Evolutionary conservation across 2,329 filamentous ascomycete species (phyloP).

Genomic region (Aspergillus phoenicis): DNA sequence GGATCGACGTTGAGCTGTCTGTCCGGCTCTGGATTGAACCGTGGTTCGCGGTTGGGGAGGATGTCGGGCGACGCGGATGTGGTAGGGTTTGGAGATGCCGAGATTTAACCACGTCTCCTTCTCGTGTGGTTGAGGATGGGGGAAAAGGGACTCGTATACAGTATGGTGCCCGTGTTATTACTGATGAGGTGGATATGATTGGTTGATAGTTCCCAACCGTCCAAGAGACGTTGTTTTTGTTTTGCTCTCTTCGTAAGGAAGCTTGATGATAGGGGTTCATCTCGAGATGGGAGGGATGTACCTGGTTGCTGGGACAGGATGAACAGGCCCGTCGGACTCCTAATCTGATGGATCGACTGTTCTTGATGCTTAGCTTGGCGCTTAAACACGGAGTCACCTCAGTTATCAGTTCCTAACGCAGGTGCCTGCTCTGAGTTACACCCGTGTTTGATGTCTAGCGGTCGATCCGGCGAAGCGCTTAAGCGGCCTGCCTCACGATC

Average conservation of each 20-base stretch:
- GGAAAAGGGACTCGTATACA: no score
- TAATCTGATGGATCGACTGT: constrained; percentile 6
- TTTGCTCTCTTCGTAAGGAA: background rate
- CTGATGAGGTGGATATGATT: background rate
- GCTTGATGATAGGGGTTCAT: background rate
- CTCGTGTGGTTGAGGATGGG: background rate
- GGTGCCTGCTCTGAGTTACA: constrained; percentile 1
- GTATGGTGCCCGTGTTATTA: background rate
- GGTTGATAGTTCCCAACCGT: background rate
- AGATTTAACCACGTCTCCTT: background rate
- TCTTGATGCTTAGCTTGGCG: constrained; percentile 2
- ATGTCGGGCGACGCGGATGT: background rate
- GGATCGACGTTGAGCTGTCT: constrained; percentile 9
- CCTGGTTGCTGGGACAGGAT: background rate
- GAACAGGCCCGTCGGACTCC: background rate
- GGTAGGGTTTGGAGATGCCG: background rate
- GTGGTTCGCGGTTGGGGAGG: constrained; percentile 1
- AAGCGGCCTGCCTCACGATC: background rate
- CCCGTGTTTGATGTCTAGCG: constrained; percentile 1
- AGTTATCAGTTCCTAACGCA: background rate
- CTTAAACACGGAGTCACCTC: constrained; percentile 3
- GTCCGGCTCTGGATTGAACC: background rate
- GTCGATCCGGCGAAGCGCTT: constrained; percentile 2
- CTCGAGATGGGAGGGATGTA: background rate
- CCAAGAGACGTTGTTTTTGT: background rate